Evolutionary conservation across 2,329 filamentous ascomycete species (phyloP), one percentile per base, ranked within the genome.

Genomic region (Claviceps pusilla): DNA sequence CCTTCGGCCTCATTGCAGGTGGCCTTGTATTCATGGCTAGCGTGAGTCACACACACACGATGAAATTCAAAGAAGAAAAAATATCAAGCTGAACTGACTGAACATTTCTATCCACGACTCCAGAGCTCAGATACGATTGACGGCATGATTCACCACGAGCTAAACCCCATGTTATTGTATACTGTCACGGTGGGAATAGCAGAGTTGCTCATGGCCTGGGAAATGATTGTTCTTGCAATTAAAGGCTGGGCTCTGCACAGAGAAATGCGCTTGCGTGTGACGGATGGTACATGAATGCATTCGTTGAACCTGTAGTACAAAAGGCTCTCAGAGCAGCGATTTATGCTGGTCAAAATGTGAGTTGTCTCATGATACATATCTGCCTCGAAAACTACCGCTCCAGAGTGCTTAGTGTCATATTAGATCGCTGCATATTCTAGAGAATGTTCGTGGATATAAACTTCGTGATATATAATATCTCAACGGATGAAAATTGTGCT

Each of bases 121-220:
- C 39, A 86, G 82, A 86, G 86, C 57, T 79, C 80, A 54, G 89
- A 94, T 64, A 86, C 86, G 0, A 79, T 96, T 31, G 67, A 75
- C 10, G 80, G 82, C n/a, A 87, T 95, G 73, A 83, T 90, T 56
- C 76, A 78, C 55, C 84, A 90, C 64, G 70, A 83, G 4, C 72
- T 95, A 16, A 87, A 95, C 64, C 87, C 87, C 58, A 96, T 95
- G 89, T 93, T 95, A 68, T 80, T 89, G 57, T 95, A 95, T 69
- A 95, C 89, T 0, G 79, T 95, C 39, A 86, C 83, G 10, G 86
- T 94, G 79, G 91, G 90, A 2, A 66, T 94, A 7, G 87, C 89
- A 1, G 85, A 84, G 2, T 75, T 95, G 51, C 69, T 95, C 52
- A 91, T 96, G 86, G 83, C 89, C 0, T 95, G 87, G 83, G 78